Conservation (phyloP, 2,329 filamentous ascomycete genomes). For the Aureobasidium sp. region DNA sequence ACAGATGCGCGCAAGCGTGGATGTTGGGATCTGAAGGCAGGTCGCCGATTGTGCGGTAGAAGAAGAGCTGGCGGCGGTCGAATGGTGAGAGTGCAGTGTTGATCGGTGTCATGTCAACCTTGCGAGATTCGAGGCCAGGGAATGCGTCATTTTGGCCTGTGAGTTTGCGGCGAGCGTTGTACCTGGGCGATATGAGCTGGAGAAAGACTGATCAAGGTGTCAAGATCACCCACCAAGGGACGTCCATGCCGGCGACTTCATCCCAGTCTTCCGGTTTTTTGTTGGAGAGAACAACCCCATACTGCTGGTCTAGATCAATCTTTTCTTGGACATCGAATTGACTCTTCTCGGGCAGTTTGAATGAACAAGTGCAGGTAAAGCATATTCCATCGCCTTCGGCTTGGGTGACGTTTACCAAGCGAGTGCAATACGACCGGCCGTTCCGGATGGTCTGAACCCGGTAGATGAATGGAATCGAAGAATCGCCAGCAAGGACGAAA, state of each 20-base stretch:
- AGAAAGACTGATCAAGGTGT: too few species aligned
- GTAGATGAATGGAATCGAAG: slow-evolving; percentile 42
- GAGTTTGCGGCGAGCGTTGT: slow-evolving; percentile 23
- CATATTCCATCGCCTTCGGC: slow-evolving; percentile 36
- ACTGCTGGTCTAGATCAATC: slow-evolving; percentile 28
- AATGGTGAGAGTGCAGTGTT: slow-evolving; percentile 32
- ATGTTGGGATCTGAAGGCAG: slow-evolving; percentile 38
- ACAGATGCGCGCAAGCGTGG: slow-evolving; percentile 49
- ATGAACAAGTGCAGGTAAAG: slow-evolving; percentile 45
- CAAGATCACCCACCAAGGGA: slow-evolving; percentile 23
- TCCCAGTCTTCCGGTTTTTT: slow-evolving; percentile 26
- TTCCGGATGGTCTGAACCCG: slow-evolving; percentile 42
- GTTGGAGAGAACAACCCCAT: slow-evolving; percentile 25
- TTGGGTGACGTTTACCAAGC: slow-evolving; percentile 45
- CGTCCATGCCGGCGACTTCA: slow-evolving; percentile 29
- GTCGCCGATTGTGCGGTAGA: slow-evolving; percentile 37
- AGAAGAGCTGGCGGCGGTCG: slow-evolving; percentile 34
- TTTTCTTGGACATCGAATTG: slow-evolving; percentile 28
- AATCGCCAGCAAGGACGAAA: slow-evolving; percentile 41
- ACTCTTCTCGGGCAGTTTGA: slow-evolving; percentile 38
- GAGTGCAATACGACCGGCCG: slow-evolving; percentile 43
- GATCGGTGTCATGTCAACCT: slow-evolving; percentile 44
- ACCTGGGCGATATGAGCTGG: neutral
- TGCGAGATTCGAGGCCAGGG: slow-evolving; percentile 40
- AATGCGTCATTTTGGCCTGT: slow-evolving; percentile 33